phyloP scores from a whole-genome alignment of 441 rosid species.

The Aquilaria agallochum region DNA sequence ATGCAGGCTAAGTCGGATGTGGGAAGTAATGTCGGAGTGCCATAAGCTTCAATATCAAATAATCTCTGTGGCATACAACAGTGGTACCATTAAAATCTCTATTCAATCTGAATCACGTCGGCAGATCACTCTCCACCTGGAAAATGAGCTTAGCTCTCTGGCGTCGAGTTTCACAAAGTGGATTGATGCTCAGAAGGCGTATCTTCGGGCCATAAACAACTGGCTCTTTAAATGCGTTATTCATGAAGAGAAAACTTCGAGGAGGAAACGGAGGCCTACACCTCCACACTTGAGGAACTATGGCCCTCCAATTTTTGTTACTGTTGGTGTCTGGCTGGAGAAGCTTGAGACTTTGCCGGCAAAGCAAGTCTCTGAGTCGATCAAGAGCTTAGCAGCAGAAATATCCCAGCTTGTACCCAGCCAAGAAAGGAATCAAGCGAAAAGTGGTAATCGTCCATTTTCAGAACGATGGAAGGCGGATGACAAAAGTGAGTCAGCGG shows the following conservation, averaged over 20 bases:
- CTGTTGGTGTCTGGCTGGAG: conserved; percentile 75
- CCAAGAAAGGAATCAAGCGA: conserved; percentile 70
- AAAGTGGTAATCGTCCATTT: conserved; percentile 25
- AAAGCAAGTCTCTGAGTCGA: conserved; percentile 57
- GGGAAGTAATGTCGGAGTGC: conserved; percentile 94
- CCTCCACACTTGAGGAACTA: conserved; percentile 20
- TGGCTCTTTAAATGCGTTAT: conserved; percentile 79
- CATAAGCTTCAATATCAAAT: conserved; percentile 69
- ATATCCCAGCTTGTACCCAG: conserved; percentile 55
- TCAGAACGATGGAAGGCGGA: conserved; percentile 31
- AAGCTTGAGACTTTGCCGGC: conserved; percentile 42
- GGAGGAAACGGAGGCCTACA: conserved; percentile 24
- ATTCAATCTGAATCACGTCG: conserved; percentile 61
- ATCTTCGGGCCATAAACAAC: conserved; percentile 51
- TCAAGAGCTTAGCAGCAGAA: conserved; percentile 62
- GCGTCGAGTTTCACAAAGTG: conserved; percentile 72
- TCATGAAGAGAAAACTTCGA: conserved; percentile 26
- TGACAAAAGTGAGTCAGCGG: conserved; percentile 27
- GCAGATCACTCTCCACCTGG: conserved; percentile 61
- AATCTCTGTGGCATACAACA: conserved; percentile 46
- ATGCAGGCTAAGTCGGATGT: conserved; percentile 88
- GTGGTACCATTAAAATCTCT: conserved; percentile 42
- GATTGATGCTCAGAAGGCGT: conserved; percentile 74
- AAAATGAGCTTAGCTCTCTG: conserved; percentile 51
- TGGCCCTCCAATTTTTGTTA: conserved; percentile 81